Conservation (phyloP, 2,329 filamentous ascomycete species). For the Nannizziopsis barbatae region DNA sequence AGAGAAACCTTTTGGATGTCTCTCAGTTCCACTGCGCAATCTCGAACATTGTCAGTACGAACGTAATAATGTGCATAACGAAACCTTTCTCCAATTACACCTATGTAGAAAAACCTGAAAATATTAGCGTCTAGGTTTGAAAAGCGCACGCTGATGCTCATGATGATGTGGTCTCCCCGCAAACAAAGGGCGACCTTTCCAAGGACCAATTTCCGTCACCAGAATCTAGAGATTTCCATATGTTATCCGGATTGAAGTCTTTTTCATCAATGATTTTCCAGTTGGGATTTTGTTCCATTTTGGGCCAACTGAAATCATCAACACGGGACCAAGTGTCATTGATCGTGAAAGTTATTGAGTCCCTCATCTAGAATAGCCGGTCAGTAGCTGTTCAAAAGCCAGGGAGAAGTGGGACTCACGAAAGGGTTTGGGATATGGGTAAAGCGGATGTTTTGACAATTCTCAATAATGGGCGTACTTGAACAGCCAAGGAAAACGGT, state of each 20-base stretch:
- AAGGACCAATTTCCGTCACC: conserved; percentile 52
- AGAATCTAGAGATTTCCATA: conserved; percentile 59
- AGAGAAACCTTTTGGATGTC: no score
- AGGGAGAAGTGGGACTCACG: conserved; percentile 40
- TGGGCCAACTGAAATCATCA: conserved; percentile 97
- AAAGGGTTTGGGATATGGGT: conserved; percentile 59
- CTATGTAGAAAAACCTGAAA: no score
- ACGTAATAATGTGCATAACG: no score
- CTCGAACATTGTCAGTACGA: no score
- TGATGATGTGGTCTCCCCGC: conserved; percentile 23
- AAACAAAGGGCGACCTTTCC: conserved; percentile 49
- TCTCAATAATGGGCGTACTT: conserved; percentile 87
- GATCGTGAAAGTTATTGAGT: conserved; percentile 24
- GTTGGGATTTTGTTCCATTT: conserved; percentile 73
- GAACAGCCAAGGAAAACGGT: conserved; percentile 72
- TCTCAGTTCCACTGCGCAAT: no score
- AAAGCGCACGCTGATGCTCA: no score
- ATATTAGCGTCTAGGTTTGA: no score
- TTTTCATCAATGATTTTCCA: conserved; percentile 60
- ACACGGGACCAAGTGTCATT: conserved; percentile 76
- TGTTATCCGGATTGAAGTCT: conserved; percentile 47
- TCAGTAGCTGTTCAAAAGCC: neutral
- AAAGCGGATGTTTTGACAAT: conserved; percentile 68
- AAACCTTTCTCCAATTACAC: no score
- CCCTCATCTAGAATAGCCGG: conserved; percentile 19